Evolutionary conservation across 2,329 filamentous ascomycete species (phyloP).

Genomic region (Ophiocordyceps polyrhachis-furcata): DNA sequence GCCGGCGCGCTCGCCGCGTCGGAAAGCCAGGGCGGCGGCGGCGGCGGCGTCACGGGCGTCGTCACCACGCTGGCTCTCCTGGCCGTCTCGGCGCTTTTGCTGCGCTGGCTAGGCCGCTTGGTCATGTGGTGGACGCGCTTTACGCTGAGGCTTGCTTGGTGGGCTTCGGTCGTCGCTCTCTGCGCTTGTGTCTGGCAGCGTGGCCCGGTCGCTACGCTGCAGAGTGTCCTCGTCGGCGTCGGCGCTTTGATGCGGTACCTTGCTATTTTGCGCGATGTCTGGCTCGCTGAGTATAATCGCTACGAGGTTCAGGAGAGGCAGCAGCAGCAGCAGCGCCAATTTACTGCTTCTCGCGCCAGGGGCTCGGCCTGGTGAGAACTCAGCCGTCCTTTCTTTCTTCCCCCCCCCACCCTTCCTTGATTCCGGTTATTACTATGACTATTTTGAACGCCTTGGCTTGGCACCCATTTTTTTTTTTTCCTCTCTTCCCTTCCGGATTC

Average conservation of each 20-base stretch:
- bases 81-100: slow-evolving; percentile 42
- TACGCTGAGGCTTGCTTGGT: slow-evolving; percentile 43
- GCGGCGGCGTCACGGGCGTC: slow-evolving; percentile 10
- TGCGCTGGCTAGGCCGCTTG: slow-evolving; percentile 52
- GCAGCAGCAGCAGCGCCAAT: background rate
- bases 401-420: background rate
- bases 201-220: slow-evolving; percentile 43
- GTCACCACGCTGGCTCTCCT: slow-evolving; percentile 15
- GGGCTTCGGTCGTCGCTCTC: slow-evolving; percentile 35
- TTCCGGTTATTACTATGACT: background rate
- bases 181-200: slow-evolving; percentile 43
- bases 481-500: background rate
- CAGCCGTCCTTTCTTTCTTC: background rate
- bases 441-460: background rate
- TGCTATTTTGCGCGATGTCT: slow-evolving; percentile 31
- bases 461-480: background rate
- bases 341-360: background rate
- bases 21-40: too few relatives aligned
- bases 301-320: slow-evolving; percentile 29
- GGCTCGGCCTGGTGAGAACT: background rate
- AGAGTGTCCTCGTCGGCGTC: slow-evolving; percentile 32
- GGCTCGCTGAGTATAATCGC: slow-evolving; percentile 36
- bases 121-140: slow-evolving; percentile 64
- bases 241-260: slow-evolving; percentile 26
- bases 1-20: background rate